Evolutionary conservation across 768 basidiomycete genomes (phyloP), one percentile per base, ranked within the genome.

Genomic region (Pleurotus citrinopileatus): DNA sequence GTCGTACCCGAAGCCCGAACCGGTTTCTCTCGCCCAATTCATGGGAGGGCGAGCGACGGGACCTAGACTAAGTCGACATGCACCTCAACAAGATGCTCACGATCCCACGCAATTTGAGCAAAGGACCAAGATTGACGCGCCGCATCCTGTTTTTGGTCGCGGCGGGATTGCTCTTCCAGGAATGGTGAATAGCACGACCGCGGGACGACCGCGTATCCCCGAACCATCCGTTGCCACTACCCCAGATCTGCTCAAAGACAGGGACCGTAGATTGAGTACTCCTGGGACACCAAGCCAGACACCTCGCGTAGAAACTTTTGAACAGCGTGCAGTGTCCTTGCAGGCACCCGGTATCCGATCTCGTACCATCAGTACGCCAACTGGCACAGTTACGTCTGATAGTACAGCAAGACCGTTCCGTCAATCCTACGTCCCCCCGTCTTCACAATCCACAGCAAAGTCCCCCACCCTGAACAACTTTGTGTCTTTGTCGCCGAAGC

Each of bases 81-180:
- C 84, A 15, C 84, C 89, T 3, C 91, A 92, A 64, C 74, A 74
- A 59, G 82, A 92, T 68, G 76, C 77, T 8, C 73, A 81, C 61
- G 80, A 85, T 60, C 83, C 82, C 1, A 81, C 79, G 0, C 81
- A 82, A 58, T 88, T 87, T 59, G 82, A 84, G 52, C 85, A 87
- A 62, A 81, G 81, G 10, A 73, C 67, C 12, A 70, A 69, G n/a
- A 65, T 70, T 51, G 73, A 74, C 48, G 66, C 76, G 3, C 81
- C 86, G 13, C 90, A 91, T 69, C 90, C 89, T 2, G 65, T 91
- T 42, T 91, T 91, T 64, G 89, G 89, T 15, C 78, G 76, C 53
- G 84, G 85, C 13, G 87, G 87, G 17, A 70, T 90, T 45, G 89
- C 88, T 9, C 82, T 91, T 82, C 86, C 87, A 6, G 89, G 89